phyloP scores from a whole-genome alignment of 768 basidiomycete genomes.

The Suillus lakei region DNA sequence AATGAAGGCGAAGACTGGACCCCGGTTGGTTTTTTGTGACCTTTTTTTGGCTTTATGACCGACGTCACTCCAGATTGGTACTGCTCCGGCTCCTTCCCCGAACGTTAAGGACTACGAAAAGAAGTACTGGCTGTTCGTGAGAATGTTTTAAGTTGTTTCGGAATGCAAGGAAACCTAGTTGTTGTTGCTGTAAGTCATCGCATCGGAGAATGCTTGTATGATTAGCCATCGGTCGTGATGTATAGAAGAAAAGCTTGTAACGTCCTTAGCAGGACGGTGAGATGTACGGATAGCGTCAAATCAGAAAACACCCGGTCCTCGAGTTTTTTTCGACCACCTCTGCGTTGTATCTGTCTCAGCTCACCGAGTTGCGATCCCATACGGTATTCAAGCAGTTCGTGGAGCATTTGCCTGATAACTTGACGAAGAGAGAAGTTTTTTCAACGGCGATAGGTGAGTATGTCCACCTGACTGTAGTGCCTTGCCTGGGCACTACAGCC shows the following conservation, averaged over 20 bases:
- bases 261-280: neutral
- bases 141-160: neutral
- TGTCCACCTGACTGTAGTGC: neutral
- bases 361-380: neutral
- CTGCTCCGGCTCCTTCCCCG: neutral
- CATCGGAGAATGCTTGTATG: neutral
- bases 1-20: neutral
- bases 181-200: neutral
- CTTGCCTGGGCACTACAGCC: neutral
- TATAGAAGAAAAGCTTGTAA: neutral
- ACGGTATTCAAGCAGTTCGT: neutral
- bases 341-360: neutral
- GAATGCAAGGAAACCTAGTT: neutral
- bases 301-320: neutral
- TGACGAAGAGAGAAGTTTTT: neutral
- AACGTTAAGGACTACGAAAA: neutral
- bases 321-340: neutral
- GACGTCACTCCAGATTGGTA: neutral
- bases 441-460: neutral
- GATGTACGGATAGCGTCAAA: neutral
- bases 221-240: neutral
- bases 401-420: neutral
- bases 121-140: neutral
- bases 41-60: neutral
- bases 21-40: neutral